These are phyloP conservation scores for Hymenoscyphus repandus DNA, from an alignment of 2,329 filamentous ascomycete genomes.

Conservation along the genomic window DNA sequence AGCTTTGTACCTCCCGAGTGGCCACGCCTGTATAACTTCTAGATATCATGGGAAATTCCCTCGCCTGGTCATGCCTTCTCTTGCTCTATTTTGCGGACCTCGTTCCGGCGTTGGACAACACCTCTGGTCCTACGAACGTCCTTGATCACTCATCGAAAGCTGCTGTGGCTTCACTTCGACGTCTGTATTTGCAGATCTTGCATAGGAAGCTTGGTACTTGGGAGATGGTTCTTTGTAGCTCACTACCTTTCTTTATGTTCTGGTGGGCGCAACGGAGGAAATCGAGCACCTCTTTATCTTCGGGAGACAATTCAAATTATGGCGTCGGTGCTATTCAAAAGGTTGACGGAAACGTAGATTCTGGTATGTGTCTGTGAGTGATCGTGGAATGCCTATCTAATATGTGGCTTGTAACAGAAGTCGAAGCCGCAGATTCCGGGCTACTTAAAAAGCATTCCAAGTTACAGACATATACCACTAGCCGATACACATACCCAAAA, in stretches of 20 bases:
- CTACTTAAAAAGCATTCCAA: constrained; percentile 73
- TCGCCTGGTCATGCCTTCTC: constrained; percentile 1
- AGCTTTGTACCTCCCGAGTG: background rate
- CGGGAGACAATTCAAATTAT: constrained; percentile 7
- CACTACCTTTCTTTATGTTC: constrained; percentile 15
- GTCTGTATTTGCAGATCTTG: constrained; percentile 14
- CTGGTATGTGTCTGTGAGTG: constrained; percentile 1
- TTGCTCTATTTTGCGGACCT: background rate
- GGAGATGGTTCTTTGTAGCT: constrained; percentile 21
- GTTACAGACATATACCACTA: constrained; percentile 67
- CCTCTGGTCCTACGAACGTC: background rate
- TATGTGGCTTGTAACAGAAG: constrained; percentile 16
- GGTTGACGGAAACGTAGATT: background rate
- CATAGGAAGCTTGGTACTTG: constrained; percentile 17
- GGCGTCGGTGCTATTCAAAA: background rate
- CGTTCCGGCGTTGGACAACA: background rate
- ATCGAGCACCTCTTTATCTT: constrained; percentile 14
- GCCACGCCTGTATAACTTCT: background rate
- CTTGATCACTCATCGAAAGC: constrained; percentile 11
- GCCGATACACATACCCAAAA: constrained; percentile 60
- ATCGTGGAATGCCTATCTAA: constrained; percentile 6
- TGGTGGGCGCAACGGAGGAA: constrained; percentile 21
- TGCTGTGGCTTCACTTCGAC: constrained; percentile 14
- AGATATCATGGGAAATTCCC: constrained; percentile 1
- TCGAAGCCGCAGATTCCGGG: constrained; percentile 55